These are phyloP conservation scores for Globisporangium barbulae DNA, from an alignment of 352 stramenopile genomes.

Conservation along the genomic window DNA sequence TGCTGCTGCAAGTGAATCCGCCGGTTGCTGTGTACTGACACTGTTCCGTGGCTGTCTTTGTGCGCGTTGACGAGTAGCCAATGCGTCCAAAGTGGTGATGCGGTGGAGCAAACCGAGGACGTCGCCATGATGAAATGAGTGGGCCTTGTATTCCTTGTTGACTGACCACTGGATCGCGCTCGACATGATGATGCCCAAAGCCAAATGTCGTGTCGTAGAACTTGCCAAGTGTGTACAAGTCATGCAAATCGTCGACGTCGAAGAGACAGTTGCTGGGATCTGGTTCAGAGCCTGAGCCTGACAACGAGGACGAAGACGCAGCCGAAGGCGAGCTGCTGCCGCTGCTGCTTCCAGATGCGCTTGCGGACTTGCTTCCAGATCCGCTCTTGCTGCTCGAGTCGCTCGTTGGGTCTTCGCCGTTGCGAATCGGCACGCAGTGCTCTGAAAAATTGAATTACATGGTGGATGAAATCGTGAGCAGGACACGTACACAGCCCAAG, in stretches of 20 bases:
- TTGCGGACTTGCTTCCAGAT: neutral
- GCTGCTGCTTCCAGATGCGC: neutral
- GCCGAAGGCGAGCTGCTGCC: neutral
- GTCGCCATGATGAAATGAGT: neutral
- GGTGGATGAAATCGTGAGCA: neutral
- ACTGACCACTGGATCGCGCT: neutral
- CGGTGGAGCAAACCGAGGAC: neutral
- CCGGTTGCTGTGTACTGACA: conserved; percentile 5
- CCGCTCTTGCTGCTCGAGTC: neutral
- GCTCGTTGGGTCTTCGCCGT: neutral
- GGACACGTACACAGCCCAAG: neutral
- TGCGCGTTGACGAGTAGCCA: neutral
- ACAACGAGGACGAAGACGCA: neutral
- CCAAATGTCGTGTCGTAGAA: neutral
- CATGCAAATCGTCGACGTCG: neutral
- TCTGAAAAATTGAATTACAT: neutral
- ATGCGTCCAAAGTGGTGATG: too few species aligned
- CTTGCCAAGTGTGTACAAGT: neutral
- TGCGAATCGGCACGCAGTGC: conserved; percentile 14
- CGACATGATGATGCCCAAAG: neutral
- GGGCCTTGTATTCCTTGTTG: neutral
- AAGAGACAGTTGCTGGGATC: neutral
- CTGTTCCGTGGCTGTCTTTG: neutral
- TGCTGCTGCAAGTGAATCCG: conserved; percentile 11
- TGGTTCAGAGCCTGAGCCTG: neutral